Conservation (phyloP, 2,329 filamentous ascomycete species). For the Cordyceps farinosa region DNA sequence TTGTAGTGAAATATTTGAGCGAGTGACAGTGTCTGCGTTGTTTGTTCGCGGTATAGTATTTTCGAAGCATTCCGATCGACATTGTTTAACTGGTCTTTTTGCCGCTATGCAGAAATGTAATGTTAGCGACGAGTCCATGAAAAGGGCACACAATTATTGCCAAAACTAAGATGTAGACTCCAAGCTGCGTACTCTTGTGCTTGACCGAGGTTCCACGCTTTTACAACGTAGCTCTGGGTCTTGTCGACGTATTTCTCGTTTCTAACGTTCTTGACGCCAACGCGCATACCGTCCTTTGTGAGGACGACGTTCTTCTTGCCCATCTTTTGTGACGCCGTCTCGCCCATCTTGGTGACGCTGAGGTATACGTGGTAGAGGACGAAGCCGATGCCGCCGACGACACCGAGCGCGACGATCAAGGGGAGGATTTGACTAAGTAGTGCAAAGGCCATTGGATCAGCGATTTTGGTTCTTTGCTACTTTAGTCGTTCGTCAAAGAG, state of each 20-base stretch:
- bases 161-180: slow-evolving; percentile 22
- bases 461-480: neutral
- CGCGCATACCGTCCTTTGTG: slow-evolving; percentile 69
- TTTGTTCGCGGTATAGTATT: neutral
- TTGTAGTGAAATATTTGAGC: neutral
- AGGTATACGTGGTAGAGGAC: slow-evolving; percentile 71
- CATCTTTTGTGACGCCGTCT: slow-evolving; percentile 65
- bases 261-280: slow-evolving; percentile 65
- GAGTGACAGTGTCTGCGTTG: neutral
- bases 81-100: slow-evolving; percentile 6
- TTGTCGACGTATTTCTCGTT: slow-evolving; percentile 69
- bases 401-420: slow-evolving; percentile 58
- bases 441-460: neutral
- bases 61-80: neutral
- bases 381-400: slow-evolving; percentile 57
- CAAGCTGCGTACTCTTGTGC: slow-evolving; percentile 26
- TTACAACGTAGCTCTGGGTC: slow-evolving; percentile 66
- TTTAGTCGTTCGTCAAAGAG: neutral
- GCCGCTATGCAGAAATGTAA: neutral
- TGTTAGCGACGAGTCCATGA: neutral
- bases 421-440: slow-evolving; percentile 48
- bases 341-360: slow-evolving; percentile 61
- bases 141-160: neutral
- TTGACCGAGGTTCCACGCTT: slow-evolving; percentile 59
- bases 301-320: slow-evolving; percentile 72